Percentiles rank a stretch among this genome's conserved stretches.
Conservation (phyloP, 1,284 basidiomycete genomes). For the Cystobasidium slooffiae region DNA sequence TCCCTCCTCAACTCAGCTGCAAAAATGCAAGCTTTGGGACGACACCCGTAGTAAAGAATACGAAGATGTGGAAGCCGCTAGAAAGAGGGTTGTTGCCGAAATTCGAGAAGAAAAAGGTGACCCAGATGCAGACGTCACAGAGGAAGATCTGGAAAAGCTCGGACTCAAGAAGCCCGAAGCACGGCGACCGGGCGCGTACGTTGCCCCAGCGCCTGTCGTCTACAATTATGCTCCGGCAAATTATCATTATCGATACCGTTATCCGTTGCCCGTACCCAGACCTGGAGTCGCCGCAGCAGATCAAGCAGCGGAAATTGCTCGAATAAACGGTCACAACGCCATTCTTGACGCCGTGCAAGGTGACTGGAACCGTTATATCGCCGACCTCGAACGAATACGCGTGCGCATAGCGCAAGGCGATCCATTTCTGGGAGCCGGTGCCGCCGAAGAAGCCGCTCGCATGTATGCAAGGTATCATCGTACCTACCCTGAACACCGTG, state of each 20-base stretch:
- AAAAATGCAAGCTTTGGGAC: constrained; percentile 48
- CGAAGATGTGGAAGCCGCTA: constrained; percentile 49
- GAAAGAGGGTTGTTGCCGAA: constrained; percentile 39
- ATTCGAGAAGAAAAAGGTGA: constrained; percentile 38
- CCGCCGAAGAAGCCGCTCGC: neutral
- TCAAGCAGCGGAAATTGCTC: neutral
- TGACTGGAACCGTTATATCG: neutral
- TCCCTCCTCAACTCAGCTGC: constrained; percentile 1
- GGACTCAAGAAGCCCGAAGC: constrained; percentile 18
- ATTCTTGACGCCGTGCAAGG: neutral
- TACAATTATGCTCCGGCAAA: neutral
- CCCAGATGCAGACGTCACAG: constrained; percentile 20
- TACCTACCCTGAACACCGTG: neutral
- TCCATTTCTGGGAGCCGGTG: neutral
- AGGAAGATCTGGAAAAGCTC: constrained; percentile 47
- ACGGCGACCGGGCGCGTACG: neutral
- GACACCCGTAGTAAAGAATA: constrained; percentile 40
- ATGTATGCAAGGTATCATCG: neutral
- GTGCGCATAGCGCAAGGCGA: neutral
- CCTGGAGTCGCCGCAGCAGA: no score
- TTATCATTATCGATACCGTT: neutral
- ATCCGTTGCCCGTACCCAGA: neutral
- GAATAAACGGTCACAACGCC: neutral
- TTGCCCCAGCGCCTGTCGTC: no score
- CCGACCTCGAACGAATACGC: neutral